Conservation (phyloP, 2,329 filamentous ascomycete species). For the Aureobasidium namibiae region DNA sequence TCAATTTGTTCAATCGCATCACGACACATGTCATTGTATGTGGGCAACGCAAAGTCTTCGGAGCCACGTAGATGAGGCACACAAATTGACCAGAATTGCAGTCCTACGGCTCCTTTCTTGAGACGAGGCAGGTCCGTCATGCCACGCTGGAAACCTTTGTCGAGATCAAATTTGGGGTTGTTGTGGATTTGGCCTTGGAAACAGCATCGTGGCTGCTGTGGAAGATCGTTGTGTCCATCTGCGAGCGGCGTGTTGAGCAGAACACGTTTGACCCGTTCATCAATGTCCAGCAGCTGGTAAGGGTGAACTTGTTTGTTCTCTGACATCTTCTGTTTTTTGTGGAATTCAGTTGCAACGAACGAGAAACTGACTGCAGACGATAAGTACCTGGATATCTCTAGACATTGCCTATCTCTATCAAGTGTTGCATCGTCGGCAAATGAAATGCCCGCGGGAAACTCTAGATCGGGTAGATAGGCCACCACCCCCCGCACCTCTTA, state of each 20-base stretch:
- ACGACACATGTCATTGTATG: slow-evolving; percentile 21
- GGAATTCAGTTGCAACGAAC: neutral
- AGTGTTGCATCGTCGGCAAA: neutral
- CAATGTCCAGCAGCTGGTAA: slow-evolving; percentile 20
- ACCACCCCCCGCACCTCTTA: neutral
- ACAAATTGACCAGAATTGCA: slow-evolving; percentile 21
- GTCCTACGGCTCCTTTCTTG: slow-evolving; percentile 21
- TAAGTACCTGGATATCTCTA: neutral
- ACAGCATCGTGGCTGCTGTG: slow-evolving; percentile 15
- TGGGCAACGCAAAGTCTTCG: slow-evolving; percentile 20
- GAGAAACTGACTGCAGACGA: too few species aligned
- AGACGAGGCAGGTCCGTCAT: slow-evolving; percentile 20
- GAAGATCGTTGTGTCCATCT: slow-evolving; percentile 31
- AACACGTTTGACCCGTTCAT: slow-evolving; percentile 25
- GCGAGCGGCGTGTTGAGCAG: slow-evolving; percentile 25
- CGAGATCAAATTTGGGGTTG: slow-evolving; percentile 28
- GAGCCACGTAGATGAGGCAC: slow-evolving; percentile 19
- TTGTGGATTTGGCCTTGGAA: slow-evolving; percentile 27
- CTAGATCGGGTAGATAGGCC: neutral
- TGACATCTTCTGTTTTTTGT: neutral
- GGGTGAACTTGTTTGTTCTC: slow-evolving; percentile 4
- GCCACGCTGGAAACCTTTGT: slow-evolving; percentile 26
- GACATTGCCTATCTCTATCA: neutral
- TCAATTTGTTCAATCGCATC: slow-evolving; percentile 21
- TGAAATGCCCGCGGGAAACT: neutral